Percentiles rank a stretch among this genome's conserved stretches.
These are phyloP conservation scores for Chaetomiaceae sp. DNA, from an alignment of 2,329 filamentous ascomycete species.

Conservation along the genomic window DNA sequence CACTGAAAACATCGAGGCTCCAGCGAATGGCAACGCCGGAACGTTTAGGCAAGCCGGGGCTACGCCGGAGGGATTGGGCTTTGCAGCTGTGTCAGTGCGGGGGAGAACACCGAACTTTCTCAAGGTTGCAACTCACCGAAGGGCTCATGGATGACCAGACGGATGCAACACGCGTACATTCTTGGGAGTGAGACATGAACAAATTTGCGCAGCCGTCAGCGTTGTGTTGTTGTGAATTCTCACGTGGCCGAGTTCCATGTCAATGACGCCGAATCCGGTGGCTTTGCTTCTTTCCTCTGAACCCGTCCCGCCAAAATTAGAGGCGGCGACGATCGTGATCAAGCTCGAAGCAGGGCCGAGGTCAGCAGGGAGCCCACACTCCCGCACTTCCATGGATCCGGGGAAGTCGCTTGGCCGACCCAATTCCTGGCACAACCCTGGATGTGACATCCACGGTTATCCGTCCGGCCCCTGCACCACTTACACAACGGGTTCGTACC, in stretches of 20 bases:
- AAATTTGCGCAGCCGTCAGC: too few relatives aligned
- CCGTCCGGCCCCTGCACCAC: too few relatives aligned
- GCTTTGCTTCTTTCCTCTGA: neutral
- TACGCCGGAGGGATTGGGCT: too few relatives aligned
- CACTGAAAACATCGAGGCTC: conserved; percentile 9
- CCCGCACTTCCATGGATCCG: too few relatives aligned
- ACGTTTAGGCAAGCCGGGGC: conserved; percentile 3
- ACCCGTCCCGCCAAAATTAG: neutral
- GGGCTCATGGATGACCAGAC: neutral
- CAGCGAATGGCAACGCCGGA: conserved; percentile 15
- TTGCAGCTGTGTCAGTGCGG: neutral
- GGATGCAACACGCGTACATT: neutral
- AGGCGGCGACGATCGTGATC: conserved; percentile 2
- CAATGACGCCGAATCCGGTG: neutral
- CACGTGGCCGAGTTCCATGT: too few relatives aligned
- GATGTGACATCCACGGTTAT: too few relatives aligned
- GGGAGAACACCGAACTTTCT: conserved; percentile 3
- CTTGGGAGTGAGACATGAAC: neutral
- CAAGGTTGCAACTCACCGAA: neutral
- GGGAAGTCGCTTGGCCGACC: too few relatives aligned
- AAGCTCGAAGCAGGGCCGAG: too few relatives aligned
- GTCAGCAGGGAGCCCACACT: neutral
- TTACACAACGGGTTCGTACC: neutral
- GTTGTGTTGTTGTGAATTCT: too few relatives aligned
- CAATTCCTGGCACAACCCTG: too few relatives aligned